Evolutionary conservation across 2,329 filamentous ascomycete species (phyloP).

Genomic region (Sclerotinia sclerotiorum): DNA sequence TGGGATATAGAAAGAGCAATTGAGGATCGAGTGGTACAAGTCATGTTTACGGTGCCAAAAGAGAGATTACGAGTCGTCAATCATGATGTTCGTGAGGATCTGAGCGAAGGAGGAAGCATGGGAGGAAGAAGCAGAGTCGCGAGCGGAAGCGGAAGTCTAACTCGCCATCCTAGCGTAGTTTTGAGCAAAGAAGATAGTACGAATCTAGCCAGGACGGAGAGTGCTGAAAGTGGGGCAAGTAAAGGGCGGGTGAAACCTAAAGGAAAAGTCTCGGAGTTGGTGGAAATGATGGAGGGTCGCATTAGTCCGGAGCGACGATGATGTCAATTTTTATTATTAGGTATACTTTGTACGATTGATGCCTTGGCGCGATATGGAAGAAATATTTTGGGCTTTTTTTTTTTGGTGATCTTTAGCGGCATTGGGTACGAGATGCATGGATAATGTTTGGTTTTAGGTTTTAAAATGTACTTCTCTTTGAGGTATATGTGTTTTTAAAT

Average conservation of each 20-base stretch:
- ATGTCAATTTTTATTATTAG: neutral
- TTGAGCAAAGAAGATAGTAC: constrained; percentile 19
- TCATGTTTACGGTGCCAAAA: constrained; percentile 92
- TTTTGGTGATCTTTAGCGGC: constrained; percentile 13
- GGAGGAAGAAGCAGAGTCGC: constrained; percentile 33
- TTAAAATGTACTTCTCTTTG: neutral
- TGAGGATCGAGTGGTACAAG: constrained; percentile 70
- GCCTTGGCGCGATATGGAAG: neutral
- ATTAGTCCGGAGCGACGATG: constrained; percentile 31
- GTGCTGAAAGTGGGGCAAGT: constrained; percentile 20
- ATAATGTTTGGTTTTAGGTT: neutral
- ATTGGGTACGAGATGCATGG: constrained; percentile 9
- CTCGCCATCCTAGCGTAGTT: constrained; percentile 19
- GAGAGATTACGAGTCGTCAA: constrained; percentile 89
- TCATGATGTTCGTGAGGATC: constrained; percentile 56
- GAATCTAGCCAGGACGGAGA: constrained; percentile 15
- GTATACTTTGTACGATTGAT: constrained; percentile 9
- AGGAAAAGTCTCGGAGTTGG: constrained; percentile 35
- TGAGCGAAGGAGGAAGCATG: constrained; percentile 43
- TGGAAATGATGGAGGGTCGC: constrained; percentile 35
- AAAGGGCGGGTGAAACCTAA: constrained; percentile 28
- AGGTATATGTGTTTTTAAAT: neutral
- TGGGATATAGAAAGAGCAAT: constrained; percentile 77
- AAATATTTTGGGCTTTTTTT: neutral
- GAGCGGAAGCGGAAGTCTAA: constrained; percentile 28